phyloP scores from a whole-genome alignment of 1,139 yeast species.

The Pneumocystis carinii region DNA sequence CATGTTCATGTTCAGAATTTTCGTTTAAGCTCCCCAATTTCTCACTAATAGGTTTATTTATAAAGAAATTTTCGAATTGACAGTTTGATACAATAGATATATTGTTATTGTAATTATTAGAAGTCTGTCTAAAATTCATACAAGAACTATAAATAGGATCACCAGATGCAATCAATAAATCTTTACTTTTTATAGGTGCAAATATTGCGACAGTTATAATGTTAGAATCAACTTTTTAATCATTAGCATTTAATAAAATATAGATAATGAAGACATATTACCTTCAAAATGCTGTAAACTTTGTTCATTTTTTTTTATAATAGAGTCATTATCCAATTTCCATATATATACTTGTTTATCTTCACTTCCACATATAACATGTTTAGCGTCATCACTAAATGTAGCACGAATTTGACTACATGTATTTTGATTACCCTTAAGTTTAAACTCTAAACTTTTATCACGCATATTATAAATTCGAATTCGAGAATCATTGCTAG shows the following conservation, averaged over 20 bases:
- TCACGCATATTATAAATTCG: conserved; percentile 48
- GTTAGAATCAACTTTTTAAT: conserved; percentile 52
- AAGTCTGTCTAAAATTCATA: conserved; percentile 3
- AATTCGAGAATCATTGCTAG: conserved; percentile 72
- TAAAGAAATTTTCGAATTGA: background rate
- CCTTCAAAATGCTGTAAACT: background rate
- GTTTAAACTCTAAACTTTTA: conserved; percentile 45
- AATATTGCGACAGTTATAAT: conserved; percentile 61
- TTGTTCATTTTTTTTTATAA: conserved; percentile 32
- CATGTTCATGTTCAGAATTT: conserved; percentile 14
- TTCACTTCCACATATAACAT: conserved; percentile 72
- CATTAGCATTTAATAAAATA: background rate
- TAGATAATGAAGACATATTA: background rate
- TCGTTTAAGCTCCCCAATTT: background rate
- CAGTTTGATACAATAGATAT: background rate
- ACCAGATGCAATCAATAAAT: conserved; percentile 52
- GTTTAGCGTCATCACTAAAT: conserved; percentile 51
- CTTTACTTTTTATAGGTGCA: conserved; percentile 63
- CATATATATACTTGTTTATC: conserved; percentile 79
- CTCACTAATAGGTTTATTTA: background rate
- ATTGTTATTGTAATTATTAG: background rate
- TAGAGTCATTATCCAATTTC: conserved; percentile 40
- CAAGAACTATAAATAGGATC: conserved; percentile 54
- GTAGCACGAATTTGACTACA: conserved; percentile 60
- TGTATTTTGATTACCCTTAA: conserved; percentile 59